These are phyloP conservation scores for Yamadazyma paraphyllophila DNA, from an alignment of 805 yeast genomes.

Conservation along the genomic window DNA sequence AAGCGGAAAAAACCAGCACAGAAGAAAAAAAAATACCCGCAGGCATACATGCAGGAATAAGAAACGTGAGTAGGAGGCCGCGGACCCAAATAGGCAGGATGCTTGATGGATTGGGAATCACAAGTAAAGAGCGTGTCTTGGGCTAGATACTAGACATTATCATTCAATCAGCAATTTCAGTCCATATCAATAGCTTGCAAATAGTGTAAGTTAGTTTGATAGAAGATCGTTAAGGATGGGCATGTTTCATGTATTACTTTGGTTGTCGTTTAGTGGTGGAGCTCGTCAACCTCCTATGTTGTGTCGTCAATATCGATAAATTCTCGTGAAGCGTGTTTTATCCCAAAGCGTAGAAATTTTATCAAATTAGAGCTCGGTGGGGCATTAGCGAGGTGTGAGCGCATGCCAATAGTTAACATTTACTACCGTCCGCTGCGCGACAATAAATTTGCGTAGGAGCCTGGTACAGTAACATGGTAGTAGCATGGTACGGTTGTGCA, in stretches of 20 bases:
- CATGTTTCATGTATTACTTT: not conserved
- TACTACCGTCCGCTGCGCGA: not conserved
- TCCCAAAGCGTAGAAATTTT: slow-evolving; percentile 1
- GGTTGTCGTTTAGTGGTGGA: not conserved
- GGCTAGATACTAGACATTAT: not conserved
- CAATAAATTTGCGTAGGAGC: not conserved
- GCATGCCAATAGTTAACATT: not conserved
- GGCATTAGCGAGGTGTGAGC: slow-evolving; percentile 1
- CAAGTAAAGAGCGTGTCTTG: not conserved
- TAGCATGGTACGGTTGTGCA: too few relatives aligned
- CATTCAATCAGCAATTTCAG: not conserved
- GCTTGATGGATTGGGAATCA: slow-evolving; percentile 5
- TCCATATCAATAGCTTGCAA: too few relatives aligned
- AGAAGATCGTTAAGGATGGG: too few relatives aligned
- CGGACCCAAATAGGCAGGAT: slow-evolving; percentile 6
- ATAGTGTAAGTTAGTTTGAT: too few relatives aligned
- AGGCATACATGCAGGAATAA: slow-evolving; percentile 2
- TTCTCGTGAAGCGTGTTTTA: slow-evolving; percentile 8
- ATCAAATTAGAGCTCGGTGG: not conserved
- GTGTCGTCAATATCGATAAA: slow-evolving; percentile 2
- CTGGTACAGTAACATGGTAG: too few relatives aligned
- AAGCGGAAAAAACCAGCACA: slow-evolving; percentile 5
- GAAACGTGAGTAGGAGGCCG: not conserved
- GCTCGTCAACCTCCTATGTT: not conserved
- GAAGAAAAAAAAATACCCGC: not conserved